A percentile compares a stretch with the other conserved stretches of the same genome.
phyloP scores from a whole-genome alignment of 179 eudicot species.

The Kewa caespitosa region DNA sequence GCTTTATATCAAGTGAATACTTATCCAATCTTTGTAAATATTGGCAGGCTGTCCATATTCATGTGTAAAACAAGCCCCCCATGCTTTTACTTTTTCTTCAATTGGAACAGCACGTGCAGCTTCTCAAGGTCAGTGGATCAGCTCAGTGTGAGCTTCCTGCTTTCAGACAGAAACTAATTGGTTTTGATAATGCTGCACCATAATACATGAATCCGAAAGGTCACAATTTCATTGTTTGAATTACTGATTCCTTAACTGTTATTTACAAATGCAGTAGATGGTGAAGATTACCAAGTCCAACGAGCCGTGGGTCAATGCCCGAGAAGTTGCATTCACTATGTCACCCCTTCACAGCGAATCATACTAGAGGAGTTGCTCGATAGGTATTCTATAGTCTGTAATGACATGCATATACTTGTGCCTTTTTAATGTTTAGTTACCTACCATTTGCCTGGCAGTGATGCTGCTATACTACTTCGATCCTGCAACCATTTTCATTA shows the following conservation, averaged over 20 bases:
- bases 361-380: constrained; percentile 81
- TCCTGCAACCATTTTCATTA: no score
- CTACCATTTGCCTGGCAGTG: not conserved
- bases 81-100: constrained; percentile 71
- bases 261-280: constrained; percentile 46
- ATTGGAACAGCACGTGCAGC: constrained; percentile 76
- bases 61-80: constrained; percentile 82
- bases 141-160: not conserved
- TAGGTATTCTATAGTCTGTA: constrained; percentile 39
- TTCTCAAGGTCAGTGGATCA: constrained; percentile 63
- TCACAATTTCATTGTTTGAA: not conserved
- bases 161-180: not conserved
- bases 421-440: not conserved
- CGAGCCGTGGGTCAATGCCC: constrained; percentile 92
- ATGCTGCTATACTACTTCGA: not conserved
- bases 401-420: not conserved
- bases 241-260: not conserved
- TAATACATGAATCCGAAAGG: not conserved
- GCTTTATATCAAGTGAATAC: no score
- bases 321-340: constrained; percentile 86
- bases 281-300: constrained; percentile 70
- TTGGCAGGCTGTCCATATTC: constrained; percentile 87
- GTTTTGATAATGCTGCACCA: not conserved
- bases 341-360: constrained; percentile 88
- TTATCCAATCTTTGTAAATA: no score